Base-by-base conservation (phyloP, 108 stramenopile species). In the Cyclotella atomus region DNA sequence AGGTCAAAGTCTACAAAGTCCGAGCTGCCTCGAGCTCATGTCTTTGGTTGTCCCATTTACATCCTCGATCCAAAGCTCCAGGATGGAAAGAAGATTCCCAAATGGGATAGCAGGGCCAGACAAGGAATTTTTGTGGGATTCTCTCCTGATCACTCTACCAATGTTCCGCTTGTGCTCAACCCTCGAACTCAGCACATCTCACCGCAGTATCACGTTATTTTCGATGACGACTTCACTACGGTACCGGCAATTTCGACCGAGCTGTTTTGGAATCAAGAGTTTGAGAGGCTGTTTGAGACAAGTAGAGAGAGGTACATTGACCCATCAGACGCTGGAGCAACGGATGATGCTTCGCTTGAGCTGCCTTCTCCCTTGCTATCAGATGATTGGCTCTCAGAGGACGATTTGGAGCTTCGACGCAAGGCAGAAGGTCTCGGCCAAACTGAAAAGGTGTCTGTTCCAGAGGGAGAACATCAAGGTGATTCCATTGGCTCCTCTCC, bases 141-240 rank as follows among this genome's bases (percentile, higher is more conserved):
- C 38, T 50, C 49, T 70, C 0, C 70, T 75, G 17, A 70, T 83
- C 0, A 29, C 80, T 20, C 70, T 32, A n/a, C 82, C 75, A 27
- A n/a, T 65, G 32, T 85, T 61, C 54, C 35, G 85, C 60, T 82
- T 82, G 0, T 64, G 75, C 32, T 71, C 63, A 88, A 84, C 38
- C 23, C 74, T 19, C 14, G 45, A 9, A 81, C 84, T n/a, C 71
- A 66, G 12, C 27, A 25, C 10, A 78, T 88, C 41, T 59, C 76
- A 15, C 84, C 83, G 5, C 87, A 88, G 38, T 85, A 64, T 50
- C 84, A 85, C 43, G 73, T 88, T 1, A 74, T 85, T 16, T 84
- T 77, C 49, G 87, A 88, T 59, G 80, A 85, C 17, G 32, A 45
- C 15, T 88, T 88, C 53, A 46, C 64, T 15, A 87, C 81, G 5